Percentiles rank a stretch among this genome's conserved stretches.
phyloP scores from a whole-genome alignment of 768 basidiomycete species.

The Dioszegia hungarica region DNA sequence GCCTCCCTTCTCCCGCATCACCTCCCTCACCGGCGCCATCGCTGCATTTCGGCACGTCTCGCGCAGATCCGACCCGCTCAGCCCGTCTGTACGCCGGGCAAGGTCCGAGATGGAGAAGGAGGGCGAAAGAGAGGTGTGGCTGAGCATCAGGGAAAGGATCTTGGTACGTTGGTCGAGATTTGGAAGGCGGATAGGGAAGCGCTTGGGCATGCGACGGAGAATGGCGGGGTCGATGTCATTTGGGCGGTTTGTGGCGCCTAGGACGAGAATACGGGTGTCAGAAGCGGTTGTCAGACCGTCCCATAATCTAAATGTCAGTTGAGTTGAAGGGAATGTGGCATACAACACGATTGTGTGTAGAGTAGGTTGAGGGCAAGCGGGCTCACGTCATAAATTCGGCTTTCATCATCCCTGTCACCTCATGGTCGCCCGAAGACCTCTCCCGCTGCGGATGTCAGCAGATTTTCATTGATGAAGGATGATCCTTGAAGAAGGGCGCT shows the following conservation, averaged over 20 bases:
- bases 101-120: slow-evolving; percentile 61
- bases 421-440: slow-evolving; percentile 81
- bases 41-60: slow-evolving; percentile 91
- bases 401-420: slow-evolving; percentile 98
- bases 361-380: too few relatives aligned
- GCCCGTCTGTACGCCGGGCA: slow-evolving; percentile 65
- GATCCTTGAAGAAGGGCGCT: too few relatives aligned
- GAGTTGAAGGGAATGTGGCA: slow-evolving; percentile 3
- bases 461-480: slow-evolving; percentile 99
- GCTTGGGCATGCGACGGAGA: slow-evolving; percentile 79
- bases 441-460: too few relatives aligned
- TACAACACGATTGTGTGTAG: too few relatives aligned
- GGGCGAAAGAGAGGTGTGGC: slow-evolving; percentile 64
- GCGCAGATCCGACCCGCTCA: slow-evolving; percentile 84
- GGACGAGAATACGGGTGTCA: slow-evolving; percentile 72
- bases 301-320: slow-evolving; percentile 64
- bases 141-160: slow-evolving; percentile 81
- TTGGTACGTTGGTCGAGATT: slow-evolving; percentile 70
- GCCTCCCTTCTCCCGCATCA: slow-evolving; percentile 45
- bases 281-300: slow-evolving; percentile 80
- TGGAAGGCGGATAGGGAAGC: slow-evolving; percentile 80
- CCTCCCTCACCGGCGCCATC: slow-evolving; percentile 66
- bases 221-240: slow-evolving; percentile 59
- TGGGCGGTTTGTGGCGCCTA: slow-evolving; percentile 93
- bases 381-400: slow-evolving; percentile 57